Percentiles rank a stretch among this genome's conserved stretches.
Conservation (phyloP, 768 basidiomycete genomes). For the Macrolepiota albuminosa region DNA sequence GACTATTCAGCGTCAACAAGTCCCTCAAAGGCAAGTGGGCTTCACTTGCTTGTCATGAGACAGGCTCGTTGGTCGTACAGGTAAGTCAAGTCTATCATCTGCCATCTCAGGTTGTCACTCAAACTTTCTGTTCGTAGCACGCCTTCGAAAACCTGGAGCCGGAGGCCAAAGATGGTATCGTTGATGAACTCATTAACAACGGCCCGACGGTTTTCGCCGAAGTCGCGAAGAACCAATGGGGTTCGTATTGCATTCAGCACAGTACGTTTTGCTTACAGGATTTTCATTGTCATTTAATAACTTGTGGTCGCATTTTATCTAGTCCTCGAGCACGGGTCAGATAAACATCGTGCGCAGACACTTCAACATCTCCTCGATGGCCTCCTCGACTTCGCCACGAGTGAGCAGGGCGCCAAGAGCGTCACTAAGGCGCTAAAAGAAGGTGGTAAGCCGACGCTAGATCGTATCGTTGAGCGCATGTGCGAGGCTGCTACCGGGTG, state of each 20-base stretch:
- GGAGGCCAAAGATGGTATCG: constrained; percentile 64
- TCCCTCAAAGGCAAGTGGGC: constrained; percentile 89
- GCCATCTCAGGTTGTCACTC: background rate
- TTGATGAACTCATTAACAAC: constrained; percentile 77
- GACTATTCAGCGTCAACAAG: constrained; percentile 66
- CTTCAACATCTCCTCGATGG: constrained; percentile 74
- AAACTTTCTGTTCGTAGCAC: background rate
- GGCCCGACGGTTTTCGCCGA: constrained; percentile 64
- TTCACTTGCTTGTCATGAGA: constrained; percentile 84
- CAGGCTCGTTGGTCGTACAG: constrained; percentile 85
- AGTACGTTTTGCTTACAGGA: constrained; percentile 41
- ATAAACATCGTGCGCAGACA: constrained; percentile 68
- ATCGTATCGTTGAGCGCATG: constrained; percentile 74
- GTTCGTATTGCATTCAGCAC: constrained; percentile 82
- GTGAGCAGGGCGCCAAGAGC: constrained; percentile 85
- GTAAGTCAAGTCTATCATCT: constrained; percentile 17
- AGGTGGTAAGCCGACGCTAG: constrained; percentile 71
- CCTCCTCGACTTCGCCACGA: constrained; percentile 75
- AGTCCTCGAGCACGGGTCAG: constrained; percentile 81
- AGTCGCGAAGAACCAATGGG: constrained; percentile 86
- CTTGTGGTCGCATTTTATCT: background rate
- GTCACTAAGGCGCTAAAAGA: constrained; percentile 85
- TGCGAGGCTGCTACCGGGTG: constrained; percentile 84
- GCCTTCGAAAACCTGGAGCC: background rate
- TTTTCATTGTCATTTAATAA: background rate